Evolutionary conservation across 2,329 filamentous ascomycete genomes (phyloP).

Genomic region (Penicillium sp.): DNA sequence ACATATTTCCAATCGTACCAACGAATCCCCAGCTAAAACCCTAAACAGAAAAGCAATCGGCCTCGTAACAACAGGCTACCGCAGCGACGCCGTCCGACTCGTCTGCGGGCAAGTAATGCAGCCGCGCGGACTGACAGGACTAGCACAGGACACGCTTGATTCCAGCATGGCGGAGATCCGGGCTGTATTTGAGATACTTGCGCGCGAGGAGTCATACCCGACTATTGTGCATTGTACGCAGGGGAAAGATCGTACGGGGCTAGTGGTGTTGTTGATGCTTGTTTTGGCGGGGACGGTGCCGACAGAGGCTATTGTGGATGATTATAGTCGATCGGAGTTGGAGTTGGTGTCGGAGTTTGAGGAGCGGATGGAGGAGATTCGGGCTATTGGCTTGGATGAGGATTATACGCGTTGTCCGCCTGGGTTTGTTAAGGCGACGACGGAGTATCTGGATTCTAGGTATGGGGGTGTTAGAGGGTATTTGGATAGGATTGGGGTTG

Average conservation of each 20-base stretch:
- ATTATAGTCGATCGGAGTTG: slow-evolving; percentile 67
- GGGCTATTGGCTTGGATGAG: slow-evolving; percentile 68
- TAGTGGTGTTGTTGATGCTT: slow-evolving; percentile 67
- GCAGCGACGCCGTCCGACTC: slow-evolving; percentile 67
- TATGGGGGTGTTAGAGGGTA: slow-evolving; percentile 70
- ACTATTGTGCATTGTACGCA: slow-evolving; percentile 80
- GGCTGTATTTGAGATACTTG: slow-evolving; percentile 66
- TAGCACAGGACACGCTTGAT: slow-evolving; percentile 69
- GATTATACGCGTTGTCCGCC: slow-evolving; percentile 67
- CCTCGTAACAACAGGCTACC: slow-evolving; percentile 65
- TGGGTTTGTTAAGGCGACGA: slow-evolving; percentile 62
- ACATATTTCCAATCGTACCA: too few species aligned
- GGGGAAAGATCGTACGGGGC: slow-evolving; percentile 80
- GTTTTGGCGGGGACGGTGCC: slow-evolving; percentile 56
- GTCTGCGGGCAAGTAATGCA: slow-evolving; percentile 70
- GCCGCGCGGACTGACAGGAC: slow-evolving; percentile 67
- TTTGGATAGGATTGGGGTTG: slow-evolving; percentile 62
- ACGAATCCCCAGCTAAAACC: too few species aligned
- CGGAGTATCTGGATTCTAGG: slow-evolving; percentile 56
- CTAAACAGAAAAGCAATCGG: slow-evolving; percentile 56
- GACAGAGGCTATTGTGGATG: slow-evolving; percentile 61
- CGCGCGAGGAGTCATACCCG: slow-evolving; percentile 56
- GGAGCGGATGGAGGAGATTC: slow-evolving; percentile 66
- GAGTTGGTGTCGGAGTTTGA: slow-evolving; percentile 63
- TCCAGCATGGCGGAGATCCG: slow-evolving; percentile 65